Percentiles rank a stretch among this genome's conserved stretches.
Evolutionary conservation across 441 rosid species (phyloP).

Genomic region (Eutrema salsugineum): DNA sequence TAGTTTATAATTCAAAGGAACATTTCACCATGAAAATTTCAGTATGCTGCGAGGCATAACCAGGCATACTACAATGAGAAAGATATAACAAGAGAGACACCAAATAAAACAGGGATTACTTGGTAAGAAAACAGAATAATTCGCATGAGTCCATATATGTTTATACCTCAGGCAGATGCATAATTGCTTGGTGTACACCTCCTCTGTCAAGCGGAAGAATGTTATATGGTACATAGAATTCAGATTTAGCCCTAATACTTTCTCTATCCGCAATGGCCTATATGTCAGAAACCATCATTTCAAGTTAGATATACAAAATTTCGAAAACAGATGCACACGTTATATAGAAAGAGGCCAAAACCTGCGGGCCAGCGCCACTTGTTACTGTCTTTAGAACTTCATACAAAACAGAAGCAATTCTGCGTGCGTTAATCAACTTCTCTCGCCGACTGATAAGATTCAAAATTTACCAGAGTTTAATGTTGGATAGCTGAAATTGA

Average conservation of each 20-base stretch:
- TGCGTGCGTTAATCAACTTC: conserved; percentile 45
- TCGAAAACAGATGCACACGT: background rate
- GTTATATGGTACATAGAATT: conserved; percentile 75
- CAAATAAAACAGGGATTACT: background rate
- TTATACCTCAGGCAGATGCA: conserved; percentile 85
- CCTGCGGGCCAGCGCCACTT: conserved; percentile 71
- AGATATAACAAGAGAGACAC: background rate
- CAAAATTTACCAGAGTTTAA: conserved; percentile 1
- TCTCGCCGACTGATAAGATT: conserved; percentile 39
- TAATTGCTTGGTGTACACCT: conserved; percentile 81
- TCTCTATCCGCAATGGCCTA: conserved; percentile 75
- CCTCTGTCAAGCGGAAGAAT: conserved; percentile 92
- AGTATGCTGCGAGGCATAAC: background rate
- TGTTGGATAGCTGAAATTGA: background rate
- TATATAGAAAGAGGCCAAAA: conserved; percentile 3
- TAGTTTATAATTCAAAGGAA: background rate
- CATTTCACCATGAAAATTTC: conserved; percentile 3
- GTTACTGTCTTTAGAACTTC: conserved; percentile 66
- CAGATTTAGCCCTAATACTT: conserved; percentile 46
- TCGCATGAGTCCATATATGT: conserved; percentile 14
- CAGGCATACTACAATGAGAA: background rate
- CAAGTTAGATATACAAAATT: background rate
- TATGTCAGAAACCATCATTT: conserved; percentile 12
- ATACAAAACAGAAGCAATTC: conserved; percentile 49
- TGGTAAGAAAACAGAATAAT: background rate